Base-by-base conservation (phyloP, 1,284 basidiomycete species). In the Vanrija humicola region DNA sequence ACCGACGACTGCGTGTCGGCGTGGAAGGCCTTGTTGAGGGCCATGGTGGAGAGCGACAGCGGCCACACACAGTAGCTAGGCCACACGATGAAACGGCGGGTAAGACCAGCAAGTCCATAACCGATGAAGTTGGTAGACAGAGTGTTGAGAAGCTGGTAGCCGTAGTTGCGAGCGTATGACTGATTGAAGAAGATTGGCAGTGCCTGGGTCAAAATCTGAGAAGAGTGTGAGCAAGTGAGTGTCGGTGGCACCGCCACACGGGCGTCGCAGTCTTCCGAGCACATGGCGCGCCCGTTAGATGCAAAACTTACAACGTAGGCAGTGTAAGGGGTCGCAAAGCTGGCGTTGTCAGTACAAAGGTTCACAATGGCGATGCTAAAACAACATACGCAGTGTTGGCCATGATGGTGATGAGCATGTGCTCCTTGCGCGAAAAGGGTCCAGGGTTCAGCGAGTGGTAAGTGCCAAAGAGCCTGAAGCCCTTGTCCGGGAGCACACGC, bases 41-140 rank as follows among this genome's bases (percentile, higher is more conserved):
- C 80, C 42, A 80, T 76, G 14, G 79, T 78, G 23, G 79, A 76
- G 1, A 80, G 67, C 18, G 70, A 73, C 8, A 69, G 52, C 0
- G 79, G 79, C 79, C 78, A 80, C 50, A 80, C 77, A 67, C 77
- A 78, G 56, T 66, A 75, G 0, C 68, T 59, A 2, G 81, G 80
- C 26, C 67, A 74, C 5, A 82, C 80, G 16, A 82, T 69, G 66
- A 80, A 82, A 23, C 77, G 73, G 14, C 80, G 74, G 15, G 63
- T 61, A 8, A 82, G 65, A 10, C 80, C 80, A n/a, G 81, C 80
- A 3, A 79, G 69, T 8, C 80, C 79, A 61, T 79, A 79, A 1
- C 80, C 81, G 16, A 79, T 72, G 38, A 81, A 66, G 59, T 82
- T 80, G 2, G 79, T 79, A 12, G 78, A 79, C 40, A 83, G 38